Evolutionary conservation across 805 yeast species (phyloP).

Genomic region (Kuraishia floccosa): DNA sequence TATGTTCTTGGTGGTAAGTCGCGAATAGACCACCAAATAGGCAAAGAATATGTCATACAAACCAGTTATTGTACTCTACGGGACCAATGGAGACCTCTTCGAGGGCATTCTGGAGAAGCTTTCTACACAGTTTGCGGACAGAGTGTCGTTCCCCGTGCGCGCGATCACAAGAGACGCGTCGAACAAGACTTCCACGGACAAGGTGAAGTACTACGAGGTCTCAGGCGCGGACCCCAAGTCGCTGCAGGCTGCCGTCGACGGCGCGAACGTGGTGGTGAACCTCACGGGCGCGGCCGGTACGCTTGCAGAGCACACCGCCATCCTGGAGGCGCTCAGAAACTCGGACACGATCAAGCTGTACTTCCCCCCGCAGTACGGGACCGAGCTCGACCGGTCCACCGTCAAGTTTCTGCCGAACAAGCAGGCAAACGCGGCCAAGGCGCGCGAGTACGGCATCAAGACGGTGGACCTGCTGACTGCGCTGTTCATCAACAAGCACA

Average conservation of each 20-base stretch:
- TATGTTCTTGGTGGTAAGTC: too few relatives aligned
- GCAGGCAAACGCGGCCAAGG: conserved; percentile 21
- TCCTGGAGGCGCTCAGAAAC: neutral
- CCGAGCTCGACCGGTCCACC: conserved; percentile 21
- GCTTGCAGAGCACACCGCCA: neutral
- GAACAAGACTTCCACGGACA: conserved; percentile 18
- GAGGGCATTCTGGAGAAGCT: conserved; percentile 33
- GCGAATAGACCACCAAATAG: too few relatives aligned
- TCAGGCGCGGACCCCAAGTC: conserved; percentile 8
- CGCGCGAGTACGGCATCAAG: conserved; percentile 25
- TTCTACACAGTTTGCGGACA: conserved; percentile 23
- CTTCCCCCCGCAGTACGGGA: conserved; percentile 54
- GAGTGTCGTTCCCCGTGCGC: conserved; percentile 27
- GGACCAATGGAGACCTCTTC: conserved; percentile 42
- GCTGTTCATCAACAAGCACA: conserved; percentile 22
- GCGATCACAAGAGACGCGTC: conserved; percentile 35
- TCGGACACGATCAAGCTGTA: conserved; percentile 16
- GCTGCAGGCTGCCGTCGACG: neutral
- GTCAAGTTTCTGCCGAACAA: conserved; percentile 24
- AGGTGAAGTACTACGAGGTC: conserved; percentile 26
- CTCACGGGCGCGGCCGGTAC: neutral
- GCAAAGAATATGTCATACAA: too few relatives aligned
- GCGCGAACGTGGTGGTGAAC: neutral
- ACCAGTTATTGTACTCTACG: conserved; percentile 33
- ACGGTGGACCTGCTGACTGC: conserved; percentile 30